Percentiles rank a stretch among this genome's conserved stretches.
Conservation (phyloP, 2,329 filamentous ascomycete genomes). For the Zasmidium citrigriseum region DNA sequence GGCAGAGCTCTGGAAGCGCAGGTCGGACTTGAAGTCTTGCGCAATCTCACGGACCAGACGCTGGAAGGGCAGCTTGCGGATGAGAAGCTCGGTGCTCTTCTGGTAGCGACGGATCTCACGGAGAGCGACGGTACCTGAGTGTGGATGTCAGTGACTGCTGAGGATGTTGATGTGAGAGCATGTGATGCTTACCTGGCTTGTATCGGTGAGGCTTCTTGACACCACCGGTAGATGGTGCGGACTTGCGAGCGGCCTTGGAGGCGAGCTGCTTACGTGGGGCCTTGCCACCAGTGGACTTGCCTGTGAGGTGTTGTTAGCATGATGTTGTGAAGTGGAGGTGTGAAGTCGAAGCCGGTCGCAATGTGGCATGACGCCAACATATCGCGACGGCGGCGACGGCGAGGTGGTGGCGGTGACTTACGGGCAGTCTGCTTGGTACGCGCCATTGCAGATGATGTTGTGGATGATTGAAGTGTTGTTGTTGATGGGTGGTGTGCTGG, state of each 20-base stretch:
- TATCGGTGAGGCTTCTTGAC: constrained; percentile 59
- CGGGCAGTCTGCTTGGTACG: constrained; percentile 59
- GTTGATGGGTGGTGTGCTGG: constrained; percentile 20
- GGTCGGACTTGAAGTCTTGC: constrained; percentile 63
- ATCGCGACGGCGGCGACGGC: constrained; percentile 25
- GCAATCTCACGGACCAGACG: constrained; percentile 79
- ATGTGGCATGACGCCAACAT: constrained; percentile 24
- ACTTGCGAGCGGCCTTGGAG: constrained; percentile 99
- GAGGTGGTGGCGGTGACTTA: constrained; percentile 41
- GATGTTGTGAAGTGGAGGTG: constrained; percentile 18
- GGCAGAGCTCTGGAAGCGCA: constrained; percentile 95
- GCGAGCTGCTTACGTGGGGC: constrained; percentile 91
- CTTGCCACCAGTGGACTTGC: constrained; percentile 75
- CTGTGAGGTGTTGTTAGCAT: constrained; percentile 46
- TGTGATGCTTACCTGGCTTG: constrained; percentile 47
- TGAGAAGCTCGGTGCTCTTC: constrained; percentile 81
- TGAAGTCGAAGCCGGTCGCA: constrained; percentile 14
- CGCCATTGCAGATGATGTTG: constrained; percentile 46
- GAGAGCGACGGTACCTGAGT: constrained; percentile 74
- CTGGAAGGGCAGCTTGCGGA: constrained; percentile 78
- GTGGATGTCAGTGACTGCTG: constrained; percentile 24
- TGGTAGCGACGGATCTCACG: constrained; percentile 92
- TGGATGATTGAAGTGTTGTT: constrained; percentile 27
- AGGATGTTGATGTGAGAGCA: constrained; percentile 5
- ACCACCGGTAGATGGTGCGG: constrained; percentile 87